These are phyloP conservation scores for Pseudovirgaria hyperparasitica DNA, from an alignment of 2,329 filamentous ascomycete species.

Conservation along the genomic window DNA sequence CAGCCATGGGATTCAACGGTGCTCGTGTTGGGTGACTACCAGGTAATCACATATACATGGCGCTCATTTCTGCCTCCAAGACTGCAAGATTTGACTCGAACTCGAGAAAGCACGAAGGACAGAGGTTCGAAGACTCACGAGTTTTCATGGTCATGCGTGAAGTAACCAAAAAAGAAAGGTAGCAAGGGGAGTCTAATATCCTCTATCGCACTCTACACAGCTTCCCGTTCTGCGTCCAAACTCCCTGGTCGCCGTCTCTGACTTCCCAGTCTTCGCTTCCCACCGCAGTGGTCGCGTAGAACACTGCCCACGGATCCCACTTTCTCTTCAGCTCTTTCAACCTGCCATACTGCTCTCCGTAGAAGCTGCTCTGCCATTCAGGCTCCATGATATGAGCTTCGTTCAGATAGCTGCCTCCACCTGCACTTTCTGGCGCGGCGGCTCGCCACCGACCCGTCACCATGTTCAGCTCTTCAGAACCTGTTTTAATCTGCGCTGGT, in stretches of 20 bases:
- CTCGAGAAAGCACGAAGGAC: too few species aligned
- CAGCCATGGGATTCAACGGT: too few species aligned
- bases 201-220: conserved; percentile 18
- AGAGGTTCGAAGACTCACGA: too few species aligned
- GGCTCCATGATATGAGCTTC: conserved; percentile 28
- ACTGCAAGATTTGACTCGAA: too few species aligned
- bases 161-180: too few species aligned
- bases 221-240: conserved; percentile 23
- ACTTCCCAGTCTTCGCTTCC: conserved; percentile 22
- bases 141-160: too few species aligned
- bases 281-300: conserved; percentile 17
- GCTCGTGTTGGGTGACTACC: too few species aligned
- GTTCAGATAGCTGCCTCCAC: conserved; percentile 24
- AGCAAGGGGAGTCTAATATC: too few species aligned
- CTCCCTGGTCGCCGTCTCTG: conserved; percentile 17
- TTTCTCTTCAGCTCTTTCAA: conserved; percentile 16
- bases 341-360: conserved; percentile 20
- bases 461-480: conserved; percentile 8
- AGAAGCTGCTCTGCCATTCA: conserved; percentile 27
- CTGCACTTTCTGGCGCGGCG: conserved; percentile 13
- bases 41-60: too few species aligned
- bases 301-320: conserved; percentile 14
- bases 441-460: conserved; percentile 10
- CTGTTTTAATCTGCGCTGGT: conserved; percentile 5
- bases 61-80: too few species aligned